Evolutionary conservation across 208 protist genomes (phyloP).

Genomic region (Blastocrithidia nonstop): DNA sequence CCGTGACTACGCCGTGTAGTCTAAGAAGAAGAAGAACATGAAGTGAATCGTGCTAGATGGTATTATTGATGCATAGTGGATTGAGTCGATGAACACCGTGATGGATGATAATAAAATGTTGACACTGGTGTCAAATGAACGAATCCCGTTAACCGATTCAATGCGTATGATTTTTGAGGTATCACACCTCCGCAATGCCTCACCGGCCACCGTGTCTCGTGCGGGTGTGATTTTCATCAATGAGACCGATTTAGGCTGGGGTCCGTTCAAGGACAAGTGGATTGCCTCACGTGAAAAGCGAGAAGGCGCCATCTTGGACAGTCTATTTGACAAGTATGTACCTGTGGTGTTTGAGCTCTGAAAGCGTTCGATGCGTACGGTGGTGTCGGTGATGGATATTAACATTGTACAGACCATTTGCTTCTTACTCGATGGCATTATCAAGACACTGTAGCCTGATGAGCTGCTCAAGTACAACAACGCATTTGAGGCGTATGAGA

Average conservation of each 20-base stretch:
- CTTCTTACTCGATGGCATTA: constrained; percentile 91
- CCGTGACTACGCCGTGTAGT: constrained; percentile 90
- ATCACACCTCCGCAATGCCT: constrained; percentile 93
- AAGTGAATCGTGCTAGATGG: constrained; percentile 98
- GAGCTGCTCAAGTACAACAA: constrained; percentile 76
- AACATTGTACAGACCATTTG: constrained; percentile 94
- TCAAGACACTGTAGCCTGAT: constrained; percentile 66
- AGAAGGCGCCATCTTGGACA: constrained; percentile 87
- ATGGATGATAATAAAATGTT: constrained; percentile 99
- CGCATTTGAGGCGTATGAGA: constrained; percentile 90
- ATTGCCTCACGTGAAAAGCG: constrained; percentile 82
- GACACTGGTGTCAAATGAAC: constrained; percentile 96
- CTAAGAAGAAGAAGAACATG: constrained; percentile 89
- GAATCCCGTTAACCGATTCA: constrained; percentile 93
- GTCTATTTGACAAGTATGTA: constrained; percentile 96
- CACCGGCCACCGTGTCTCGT: constrained; percentile 95
- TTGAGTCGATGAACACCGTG: constrained; percentile 99
- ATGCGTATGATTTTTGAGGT: constrained; percentile 99
- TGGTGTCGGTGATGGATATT: constrained; percentile 89
- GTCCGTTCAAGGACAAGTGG: constrained; percentile 93
- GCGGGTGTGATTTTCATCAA: constrained; percentile 97
- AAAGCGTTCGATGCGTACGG: constrained; percentile 75
- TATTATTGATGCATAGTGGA: constrained; percentile 98
- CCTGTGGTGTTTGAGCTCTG: constrained; percentile 88
- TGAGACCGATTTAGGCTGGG: constrained; percentile 95